Percentiles rank a stretch among this genome's conserved stretches.
Conservation (phyloP, 2,329 filamentous ascomycete genomes). For the Exophiala viscosa region DNA sequence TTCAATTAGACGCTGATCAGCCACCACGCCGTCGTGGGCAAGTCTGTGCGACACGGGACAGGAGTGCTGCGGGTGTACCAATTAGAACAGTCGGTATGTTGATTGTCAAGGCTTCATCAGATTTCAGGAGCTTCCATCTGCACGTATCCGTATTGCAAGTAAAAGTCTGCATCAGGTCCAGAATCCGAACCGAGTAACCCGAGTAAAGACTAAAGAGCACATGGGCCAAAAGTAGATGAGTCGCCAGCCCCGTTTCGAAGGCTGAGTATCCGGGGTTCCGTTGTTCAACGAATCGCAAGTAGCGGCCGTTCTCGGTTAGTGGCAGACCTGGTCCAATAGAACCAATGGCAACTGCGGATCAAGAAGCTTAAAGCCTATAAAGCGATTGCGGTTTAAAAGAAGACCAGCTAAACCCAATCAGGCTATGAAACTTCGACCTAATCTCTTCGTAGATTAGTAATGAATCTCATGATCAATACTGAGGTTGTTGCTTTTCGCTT, state of each 20-base stretch:
- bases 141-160: neutral
- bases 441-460: too few species aligned
- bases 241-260: neutral
- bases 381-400: too few species aligned
- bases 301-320: slow-evolving; percentile 4
- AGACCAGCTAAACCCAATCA: too few species aligned
- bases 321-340: neutral
- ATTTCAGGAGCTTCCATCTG: too few species aligned
- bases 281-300: slow-evolving; percentile 1
- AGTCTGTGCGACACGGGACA: neutral
- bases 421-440: too few species aligned
- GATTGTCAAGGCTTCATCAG: neutral
- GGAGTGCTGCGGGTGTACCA: too few species aligned
- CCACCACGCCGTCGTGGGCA: slow-evolving; percentile 12
- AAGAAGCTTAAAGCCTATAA: too few species aligned
- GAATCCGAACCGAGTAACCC: too few species aligned
- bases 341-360: neutral
- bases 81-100: neutral
- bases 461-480: too few species aligned
- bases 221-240: neutral
- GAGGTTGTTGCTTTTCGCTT: too few species aligned
- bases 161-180: too few species aligned
- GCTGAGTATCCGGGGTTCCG: neutral
- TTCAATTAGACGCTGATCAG: neutral
- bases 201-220: too few species aligned